These are phyloP conservation scores for Saccharomycopsis vini DNA, from an alignment of 805 yeast species.

Conservation along the genomic window DNA sequence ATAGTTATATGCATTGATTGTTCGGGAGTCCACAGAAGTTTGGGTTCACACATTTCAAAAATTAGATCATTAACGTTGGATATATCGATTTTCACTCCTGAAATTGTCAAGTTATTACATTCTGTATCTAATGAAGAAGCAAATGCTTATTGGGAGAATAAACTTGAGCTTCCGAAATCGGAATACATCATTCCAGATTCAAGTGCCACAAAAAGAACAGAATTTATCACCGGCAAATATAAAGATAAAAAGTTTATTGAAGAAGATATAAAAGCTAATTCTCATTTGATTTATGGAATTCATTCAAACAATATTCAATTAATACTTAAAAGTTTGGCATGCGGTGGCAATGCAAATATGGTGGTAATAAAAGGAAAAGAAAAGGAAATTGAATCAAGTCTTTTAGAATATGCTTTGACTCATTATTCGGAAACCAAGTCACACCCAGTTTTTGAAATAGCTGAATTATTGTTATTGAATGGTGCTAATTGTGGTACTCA, in stretches of 20 bases:
- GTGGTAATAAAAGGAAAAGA: conserved; percentile 28
- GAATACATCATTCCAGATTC: conserved; percentile 28
- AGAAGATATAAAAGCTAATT: conserved; percentile 23
- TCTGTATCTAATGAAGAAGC: conserved; percentile 45
- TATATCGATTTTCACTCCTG: conserved; percentile 44
- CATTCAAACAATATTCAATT: conserved; percentile 39
- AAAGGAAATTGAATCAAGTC: conserved; percentile 24
- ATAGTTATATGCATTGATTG: conserved; percentile 75
- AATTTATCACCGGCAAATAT: conserved; percentile 63
- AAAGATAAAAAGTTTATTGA: conserved; percentile 38
- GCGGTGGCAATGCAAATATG: conserved; percentile 41
- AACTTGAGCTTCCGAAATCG: conserved; percentile 17
- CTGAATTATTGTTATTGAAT: conserved; percentile 51
- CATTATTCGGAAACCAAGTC: conserved; percentile 28
- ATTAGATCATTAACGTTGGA: conserved; percentile 74
- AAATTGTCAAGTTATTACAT: conserved; percentile 45
- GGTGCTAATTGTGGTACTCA: conserved; percentile 40
- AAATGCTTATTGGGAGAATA: conserved; percentile 55
- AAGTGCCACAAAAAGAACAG: conserved; percentile 39
- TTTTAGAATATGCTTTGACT: conserved; percentile 47
- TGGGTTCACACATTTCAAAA: conserved; percentile 77
- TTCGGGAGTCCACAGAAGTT: conserved; percentile 77
- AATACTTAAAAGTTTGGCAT: conserved; percentile 35
- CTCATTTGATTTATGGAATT: conserved; percentile 42
- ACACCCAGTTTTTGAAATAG: conserved; percentile 35